Conservation (phyloP, 371 early-diverging fungal genomes). For the Rhizopus sp. region DNA sequence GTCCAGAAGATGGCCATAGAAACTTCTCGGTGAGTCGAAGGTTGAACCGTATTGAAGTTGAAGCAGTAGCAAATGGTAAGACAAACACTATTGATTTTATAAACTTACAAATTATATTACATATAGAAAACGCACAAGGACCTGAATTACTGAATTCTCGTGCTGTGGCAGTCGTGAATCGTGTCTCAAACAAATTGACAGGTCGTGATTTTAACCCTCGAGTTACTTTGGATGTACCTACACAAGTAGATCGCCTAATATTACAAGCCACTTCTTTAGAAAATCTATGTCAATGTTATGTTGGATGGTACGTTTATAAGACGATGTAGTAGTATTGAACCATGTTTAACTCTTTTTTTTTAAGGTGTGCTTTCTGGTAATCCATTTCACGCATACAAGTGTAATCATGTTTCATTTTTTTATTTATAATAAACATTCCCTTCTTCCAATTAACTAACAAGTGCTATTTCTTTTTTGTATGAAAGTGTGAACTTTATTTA, state of each 20-base stretch:
- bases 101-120: neutral
- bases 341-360: neutral
- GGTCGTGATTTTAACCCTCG: constrained; percentile 93
- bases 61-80: constrained; percentile 54
- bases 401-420: neutral
- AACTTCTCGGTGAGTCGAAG: constrained; percentile 53
- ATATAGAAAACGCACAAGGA: constrained; percentile 45
- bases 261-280: constrained; percentile 92
- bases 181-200: constrained; percentile 80
- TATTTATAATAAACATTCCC: neutral
- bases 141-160: constrained; percentile 56
- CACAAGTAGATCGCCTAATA: constrained; percentile 93
- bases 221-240: constrained; percentile 78
- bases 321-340: neutral
- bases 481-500: no score
- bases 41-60: constrained; percentile 49
- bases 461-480: no score
- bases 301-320: constrained; percentile 87
- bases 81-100: neutral
- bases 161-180: constrained; percentile 62
- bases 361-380: constrained; percentile 23
- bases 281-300: constrained; percentile 94
- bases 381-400: neutral
- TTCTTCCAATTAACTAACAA: no score
- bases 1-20: constrained; percentile 46